phyloP scores from a whole-genome alignment of 2,329 filamentous ascomycete genomes.

The Sporothrix brasiliensis region DNA sequence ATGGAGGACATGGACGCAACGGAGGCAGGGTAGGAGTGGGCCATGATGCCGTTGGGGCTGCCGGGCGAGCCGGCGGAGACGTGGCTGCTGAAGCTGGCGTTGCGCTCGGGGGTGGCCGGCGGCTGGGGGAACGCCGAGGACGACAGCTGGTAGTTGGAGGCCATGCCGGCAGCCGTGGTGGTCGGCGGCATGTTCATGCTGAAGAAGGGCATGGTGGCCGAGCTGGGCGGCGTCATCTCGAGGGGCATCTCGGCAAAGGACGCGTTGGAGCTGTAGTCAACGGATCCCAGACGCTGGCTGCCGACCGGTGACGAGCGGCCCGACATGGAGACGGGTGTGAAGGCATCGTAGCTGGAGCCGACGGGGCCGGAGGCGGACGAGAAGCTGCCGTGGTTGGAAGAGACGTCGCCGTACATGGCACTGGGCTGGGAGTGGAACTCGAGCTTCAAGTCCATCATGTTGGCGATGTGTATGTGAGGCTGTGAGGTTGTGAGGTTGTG shows the following conservation, averaged over 20 bases:
- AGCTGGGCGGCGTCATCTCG: slow-evolving; percentile 46
- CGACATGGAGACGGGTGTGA: slow-evolving; percentile 47
- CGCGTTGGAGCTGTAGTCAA: slow-evolving; percentile 42
- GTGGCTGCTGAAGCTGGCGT: slow-evolving; percentile 34
- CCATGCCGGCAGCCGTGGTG: slow-evolving; percentile 11
- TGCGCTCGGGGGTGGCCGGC: slow-evolving; percentile 34
- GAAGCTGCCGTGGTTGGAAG: slow-evolving; percentile 43
- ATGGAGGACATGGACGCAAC: slow-evolving; percentile 57
- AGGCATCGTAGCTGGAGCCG: slow-evolving; percentile 48
- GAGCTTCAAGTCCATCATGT: slow-evolving; percentile 45
- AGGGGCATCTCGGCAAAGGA: slow-evolving; percentile 40
- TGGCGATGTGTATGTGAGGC: not conserved
- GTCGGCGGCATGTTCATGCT: slow-evolving; percentile 28
- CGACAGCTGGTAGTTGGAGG: slow-evolving; percentile 19
- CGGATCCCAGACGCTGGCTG: slow-evolving; percentile 37
- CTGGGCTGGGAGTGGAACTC: slow-evolving; percentile 45
- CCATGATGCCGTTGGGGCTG: slow-evolving; percentile 80
- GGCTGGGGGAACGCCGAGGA: slow-evolving; percentile 25
- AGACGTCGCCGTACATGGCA: slow-evolving; percentile 36
- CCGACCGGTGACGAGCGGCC: slow-evolving; percentile 50
- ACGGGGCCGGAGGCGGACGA: slow-evolving; percentile 43
- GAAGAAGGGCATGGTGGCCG: slow-evolving; percentile 35
- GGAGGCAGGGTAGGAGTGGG: slow-evolving; percentile 82
- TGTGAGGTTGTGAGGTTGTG: not conserved
- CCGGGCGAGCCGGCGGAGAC: slow-evolving; percentile 27